These are phyloP conservation scores for Ustilago xerochloae DNA, from an alignment of 1,284 basidiomycete genomes.

Conservation along the genomic window DNA sequence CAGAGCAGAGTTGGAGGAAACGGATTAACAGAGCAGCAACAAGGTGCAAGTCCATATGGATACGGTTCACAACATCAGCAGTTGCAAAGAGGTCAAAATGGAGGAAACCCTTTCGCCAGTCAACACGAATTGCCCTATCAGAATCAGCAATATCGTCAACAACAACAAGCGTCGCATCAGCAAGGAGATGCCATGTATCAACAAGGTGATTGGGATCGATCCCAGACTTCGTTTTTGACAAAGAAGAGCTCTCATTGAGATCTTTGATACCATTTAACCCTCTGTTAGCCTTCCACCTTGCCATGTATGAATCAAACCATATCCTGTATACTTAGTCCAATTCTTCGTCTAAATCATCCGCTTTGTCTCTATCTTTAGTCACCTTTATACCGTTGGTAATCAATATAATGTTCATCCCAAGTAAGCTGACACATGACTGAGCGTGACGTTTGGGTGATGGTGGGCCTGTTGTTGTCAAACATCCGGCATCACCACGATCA, in stretches of 20 bases:
- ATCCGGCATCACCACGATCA: too few relatives aligned
- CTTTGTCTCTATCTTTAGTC: background rate
- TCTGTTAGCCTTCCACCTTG: too few relatives aligned
- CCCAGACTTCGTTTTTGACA: conserved; percentile 10
- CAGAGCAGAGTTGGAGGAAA: too few relatives aligned
- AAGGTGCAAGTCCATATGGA: too few relatives aligned
- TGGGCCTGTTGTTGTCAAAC: too few relatives aligned
- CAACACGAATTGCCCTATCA: conserved; percentile 6
- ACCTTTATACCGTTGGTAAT: too few relatives aligned
- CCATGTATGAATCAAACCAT: background rate
- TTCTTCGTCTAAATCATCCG: background rate
- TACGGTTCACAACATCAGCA: too few relatives aligned
- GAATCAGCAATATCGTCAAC: too few relatives aligned
- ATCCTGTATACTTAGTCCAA: background rate
- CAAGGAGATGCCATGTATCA: background rate
- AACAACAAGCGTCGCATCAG: background rate
- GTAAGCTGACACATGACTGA: too few relatives aligned
- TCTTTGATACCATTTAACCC: background rate
- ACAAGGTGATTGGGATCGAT: background rate
- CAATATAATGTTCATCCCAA: too few relatives aligned
- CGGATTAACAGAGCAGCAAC: background rate
- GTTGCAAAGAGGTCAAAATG: background rate
- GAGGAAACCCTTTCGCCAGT: conserved; percentile 14
- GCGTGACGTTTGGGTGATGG: too few relatives aligned
- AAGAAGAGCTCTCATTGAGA: conserved; percentile 5